These are phyloP conservation scores for Hypomyces rosellus DNA, from an alignment of 2,329 filamentous ascomycete genomes.

Conservation along the genomic window DNA sequence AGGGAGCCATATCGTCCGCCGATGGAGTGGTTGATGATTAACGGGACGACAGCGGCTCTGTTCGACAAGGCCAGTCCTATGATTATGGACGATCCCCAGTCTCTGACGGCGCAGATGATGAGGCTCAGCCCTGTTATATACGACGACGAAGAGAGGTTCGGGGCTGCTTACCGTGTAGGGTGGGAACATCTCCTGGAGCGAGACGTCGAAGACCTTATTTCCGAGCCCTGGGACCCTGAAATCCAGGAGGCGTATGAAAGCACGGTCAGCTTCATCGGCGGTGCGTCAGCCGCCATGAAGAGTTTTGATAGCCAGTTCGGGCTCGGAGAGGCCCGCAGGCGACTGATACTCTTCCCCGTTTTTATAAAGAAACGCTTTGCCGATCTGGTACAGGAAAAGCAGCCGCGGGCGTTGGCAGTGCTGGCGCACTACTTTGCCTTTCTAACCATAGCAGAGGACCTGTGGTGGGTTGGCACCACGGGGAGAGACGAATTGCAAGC, in stretches of 20 bases:
- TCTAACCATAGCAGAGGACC: slow-evolving; percentile 1
- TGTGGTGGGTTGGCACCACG: slow-evolving; percentile 12
- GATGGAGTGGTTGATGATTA: slow-evolving; percentile 16
- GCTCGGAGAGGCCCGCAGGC: slow-evolving; percentile 6
- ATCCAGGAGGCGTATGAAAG: slow-evolving; percentile 15
- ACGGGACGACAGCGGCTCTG: slow-evolving; percentile 12
- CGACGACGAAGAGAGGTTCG: slow-evolving; percentile 10
- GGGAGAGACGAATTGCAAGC: slow-evolving; percentile 8
- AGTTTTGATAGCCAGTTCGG: background rate
- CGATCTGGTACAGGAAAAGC: slow-evolving; percentile 4
- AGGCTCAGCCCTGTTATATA: slow-evolving; percentile 10
- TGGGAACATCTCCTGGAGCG: slow-evolving; percentile 12
- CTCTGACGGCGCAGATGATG: slow-evolving; percentile 9
- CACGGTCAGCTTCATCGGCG: slow-evolving; percentile 15
- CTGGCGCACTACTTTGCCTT: slow-evolving; percentile 14
- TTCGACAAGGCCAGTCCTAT: slow-evolving; percentile 8
- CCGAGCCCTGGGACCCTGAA: slow-evolving; percentile 15
- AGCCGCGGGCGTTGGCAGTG: slow-evolving; percentile 11
- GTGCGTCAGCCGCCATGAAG: background rate
- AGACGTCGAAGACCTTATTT: slow-evolving; percentile 6
- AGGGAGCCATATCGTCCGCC: slow-evolving; percentile 14
- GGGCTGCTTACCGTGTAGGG: slow-evolving; percentile 6
- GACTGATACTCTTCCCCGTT: slow-evolving; percentile 12
- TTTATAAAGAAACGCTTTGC: slow-evolving; percentile 11
- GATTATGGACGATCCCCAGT: slow-evolving; percentile 3